Evolutionary conservation across 495 filamentous ascomycete species (phyloP).

Genomic region (Neurospora intermedia): DNA sequence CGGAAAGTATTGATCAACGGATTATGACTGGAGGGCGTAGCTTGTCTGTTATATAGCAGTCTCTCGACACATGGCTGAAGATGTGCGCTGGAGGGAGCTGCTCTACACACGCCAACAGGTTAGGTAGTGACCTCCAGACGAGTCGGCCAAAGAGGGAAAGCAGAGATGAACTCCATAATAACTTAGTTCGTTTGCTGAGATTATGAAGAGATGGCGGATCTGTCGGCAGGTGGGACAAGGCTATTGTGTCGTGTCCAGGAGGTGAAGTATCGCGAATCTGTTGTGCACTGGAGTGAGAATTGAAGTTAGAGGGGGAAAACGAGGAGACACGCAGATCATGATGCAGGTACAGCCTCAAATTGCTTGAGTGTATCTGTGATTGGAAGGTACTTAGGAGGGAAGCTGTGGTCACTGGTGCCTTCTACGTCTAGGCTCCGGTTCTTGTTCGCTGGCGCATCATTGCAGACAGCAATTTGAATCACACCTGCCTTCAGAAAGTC

Average conservation of each 20-base stretch:
- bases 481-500: background rate
- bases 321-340: background rate
- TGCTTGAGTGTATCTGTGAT: background rate
- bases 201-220: background rate
- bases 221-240: background rate
- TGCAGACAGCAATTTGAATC: background rate
- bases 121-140: background rate
- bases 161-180: background rate
- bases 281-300: background rate
- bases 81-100: background rate
- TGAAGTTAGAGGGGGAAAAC: background rate
- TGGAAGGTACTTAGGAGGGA: background rate
- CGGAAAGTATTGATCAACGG: background rate
- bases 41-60: background rate
- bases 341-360: background rate
- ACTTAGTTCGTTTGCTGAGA: background rate
- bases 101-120: background rate
- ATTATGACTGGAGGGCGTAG: background rate
- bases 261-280: background rate
- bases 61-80: background rate
- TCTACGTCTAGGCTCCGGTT: background rate
- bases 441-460: background rate
- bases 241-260: background rate
- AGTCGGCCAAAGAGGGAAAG: background rate
- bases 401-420: background rate